Evolutionary conservation across 345 rosid species (phyloP).

Genomic region (Carallia pectinifolia): DNA sequence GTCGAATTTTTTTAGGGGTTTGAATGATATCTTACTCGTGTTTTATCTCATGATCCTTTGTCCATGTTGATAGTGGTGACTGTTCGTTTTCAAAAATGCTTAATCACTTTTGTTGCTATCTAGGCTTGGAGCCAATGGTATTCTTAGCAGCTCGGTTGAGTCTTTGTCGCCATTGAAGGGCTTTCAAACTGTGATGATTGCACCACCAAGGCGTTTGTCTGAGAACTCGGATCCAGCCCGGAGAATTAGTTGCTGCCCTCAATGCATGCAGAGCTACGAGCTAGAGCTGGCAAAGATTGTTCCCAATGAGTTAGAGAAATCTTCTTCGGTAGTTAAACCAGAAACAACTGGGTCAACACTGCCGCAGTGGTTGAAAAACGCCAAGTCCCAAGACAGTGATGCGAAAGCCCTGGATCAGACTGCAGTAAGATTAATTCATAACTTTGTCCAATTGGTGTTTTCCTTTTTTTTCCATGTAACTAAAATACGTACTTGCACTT

Average conservation of each 20-base stretch:
- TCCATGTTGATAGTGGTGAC: not conserved
- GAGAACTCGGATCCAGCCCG: constrained; percentile 51
- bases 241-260: constrained; percentile 56
- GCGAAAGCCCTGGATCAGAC: constrained; percentile 40
- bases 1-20: too few relatives aligned
- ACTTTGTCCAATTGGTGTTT: not conserved
- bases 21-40: not conserved
- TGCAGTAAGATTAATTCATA: constrained; percentile 23
- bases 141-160: constrained; percentile 52
- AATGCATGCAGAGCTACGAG: constrained; percentile 61
- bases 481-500: not conserved
- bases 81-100: not conserved
- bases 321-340: constrained; percentile 42
- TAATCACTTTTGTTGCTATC: constrained; percentile 1
- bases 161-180: constrained; percentile 61
- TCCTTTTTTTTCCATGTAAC: not conserved
- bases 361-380: constrained; percentile 81
- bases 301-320: constrained; percentile 38
- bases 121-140: constrained; percentile 60
- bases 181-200: constrained; percentile 31
- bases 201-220: constrained; percentile 32
- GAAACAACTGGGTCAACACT: constrained; percentile 44
- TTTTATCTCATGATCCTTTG: not conserved
- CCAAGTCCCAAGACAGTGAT: constrained; percentile 44
- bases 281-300: constrained; percentile 52